Evolutionary conservation across 2,329 filamentous ascomycete species (phyloP), one percentile per base, ranked within the genome.

Genomic region (Coleophoma cylindrospora): DNA sequence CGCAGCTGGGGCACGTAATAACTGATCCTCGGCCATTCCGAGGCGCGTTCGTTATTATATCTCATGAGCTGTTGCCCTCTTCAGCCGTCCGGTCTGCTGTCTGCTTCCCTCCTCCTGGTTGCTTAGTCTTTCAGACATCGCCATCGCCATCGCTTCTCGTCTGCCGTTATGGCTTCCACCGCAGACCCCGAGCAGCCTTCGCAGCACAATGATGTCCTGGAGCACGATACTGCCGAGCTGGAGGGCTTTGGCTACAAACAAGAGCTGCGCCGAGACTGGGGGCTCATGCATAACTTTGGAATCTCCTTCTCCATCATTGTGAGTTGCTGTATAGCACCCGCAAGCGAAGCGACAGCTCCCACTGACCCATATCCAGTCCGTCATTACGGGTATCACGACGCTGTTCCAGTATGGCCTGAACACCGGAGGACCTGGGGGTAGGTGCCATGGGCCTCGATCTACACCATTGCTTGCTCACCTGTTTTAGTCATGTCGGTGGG

Each of bases 291-390:
- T 58, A 83, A 82, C 59, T 83, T 83, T 66, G 79, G 79, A 27
- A 76, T 82, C 7, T 81, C 77, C 0, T 83, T 82, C 61, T 80
- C 77, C 6, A 82, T 83, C 57, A 82, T 83, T 60, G 75, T 79
- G 59, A 54, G 74, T 64, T 10, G 37, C 32, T 12, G 7, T 21
- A n/a, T 22, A 33, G 9, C 9, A 27, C 9, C 33, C 10, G 19
- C 12, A 15, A 3, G 21, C 37, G 17, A 3, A 4, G 2, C 12
- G 12, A 9, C 17, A 15, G 43, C n/a, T n/a, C n/a, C n/a, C 38
- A 38, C 48, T 55, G 34, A 57, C 40, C 6, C 38, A 5, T 11
- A 38, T n/a, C 17, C 47, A 78, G 75, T 79, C 74, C 49, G 76
- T 83, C 46, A 78, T 83, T 52, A 81, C 79, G 2, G 79, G 79